Base-by-base conservation (phyloP, 441 rosid genomes). In the Adansonia rubrostipa region DNA sequence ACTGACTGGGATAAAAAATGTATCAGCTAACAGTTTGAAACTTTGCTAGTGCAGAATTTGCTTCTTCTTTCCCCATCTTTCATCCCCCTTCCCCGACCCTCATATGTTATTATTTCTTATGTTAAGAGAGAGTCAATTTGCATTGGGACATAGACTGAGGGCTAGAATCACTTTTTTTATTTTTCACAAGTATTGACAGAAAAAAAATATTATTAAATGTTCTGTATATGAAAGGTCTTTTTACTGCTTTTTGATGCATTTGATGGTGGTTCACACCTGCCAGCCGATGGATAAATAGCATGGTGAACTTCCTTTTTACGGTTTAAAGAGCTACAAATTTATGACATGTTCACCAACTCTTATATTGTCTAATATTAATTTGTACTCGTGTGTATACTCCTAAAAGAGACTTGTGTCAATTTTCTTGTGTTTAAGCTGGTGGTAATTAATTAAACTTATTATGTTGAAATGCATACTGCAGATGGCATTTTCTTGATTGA, bases 1-100 rank as follows among this genome's bases (percentile, higher is more conserved):
- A 79, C 92, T 85, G 97, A 95, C 71, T 97, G 99, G 99, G 97
- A 97, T 88, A 84, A 85, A 84, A 95, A 93, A 91, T 99, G 99
- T 97, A 92, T 74, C 28, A 9, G 50, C 62, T 78, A 65, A 53
- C 42, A 58, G 67, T 22, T 44, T 60, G 8, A 33, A 36, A 53
- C n/a, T 45, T 47, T 45, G 20, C 14, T 58, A 61, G 42, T 74
- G 56, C 13, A 58, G n/a, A 40, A 44, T 73, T 19, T 48, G 40
- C 36, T 33, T 33, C 20, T 70, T 48, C 11, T 48, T 48, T 70
- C 58, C 57, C 40, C 44, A 22, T 70, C 42, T 19, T 47, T 47
- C 56, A 68, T 68, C 2, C 56, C 28, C 56, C 36, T 33, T 33
- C 33, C 20, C 6, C 72, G 5, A 45, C 33, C 40, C n/a, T 10